Conservation (phyloP, 208 protist genomes). For the Trypanosoma cruzi region DNA sequence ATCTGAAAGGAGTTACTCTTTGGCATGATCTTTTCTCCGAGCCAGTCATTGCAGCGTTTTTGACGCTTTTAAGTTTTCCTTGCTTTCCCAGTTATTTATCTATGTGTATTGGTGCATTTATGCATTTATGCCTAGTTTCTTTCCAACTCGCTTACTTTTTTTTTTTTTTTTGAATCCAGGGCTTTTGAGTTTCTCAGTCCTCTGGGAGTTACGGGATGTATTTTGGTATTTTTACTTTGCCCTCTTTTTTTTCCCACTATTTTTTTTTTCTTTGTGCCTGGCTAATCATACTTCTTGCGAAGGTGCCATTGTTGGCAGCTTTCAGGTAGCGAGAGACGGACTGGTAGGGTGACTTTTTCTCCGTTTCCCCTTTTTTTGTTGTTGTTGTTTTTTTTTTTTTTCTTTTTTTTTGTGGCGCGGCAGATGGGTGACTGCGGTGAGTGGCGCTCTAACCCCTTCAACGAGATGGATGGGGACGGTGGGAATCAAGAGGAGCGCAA, state of each 20-base stretch:
- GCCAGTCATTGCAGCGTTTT: background rate
- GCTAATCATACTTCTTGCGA: no score
- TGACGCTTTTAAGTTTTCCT: background rate
- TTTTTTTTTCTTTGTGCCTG: background rate
- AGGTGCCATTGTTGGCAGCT: no score
- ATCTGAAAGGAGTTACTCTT: background rate
- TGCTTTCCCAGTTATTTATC: background rate
- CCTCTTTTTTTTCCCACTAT: background rate
- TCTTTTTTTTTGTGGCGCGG: no score
- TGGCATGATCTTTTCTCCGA: background rate
- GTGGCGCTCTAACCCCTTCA: no score
- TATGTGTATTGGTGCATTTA: background rate
- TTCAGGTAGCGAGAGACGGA: no score
- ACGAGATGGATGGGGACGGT: no score
- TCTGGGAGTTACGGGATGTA: no score
- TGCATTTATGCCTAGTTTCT: background rate
- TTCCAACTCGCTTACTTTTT: background rate
- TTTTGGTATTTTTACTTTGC: no score
- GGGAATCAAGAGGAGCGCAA: background rate
- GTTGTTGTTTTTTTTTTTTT: no score
- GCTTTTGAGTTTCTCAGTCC: background rate
- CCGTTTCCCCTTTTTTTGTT: no score
- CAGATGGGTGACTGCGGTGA: no score
- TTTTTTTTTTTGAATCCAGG: constrained; percentile 5
- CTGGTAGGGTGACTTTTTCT: no score